Conservation (phyloP, 192 early-diverging fungal genomes). For the Mortierella antarctica region DNA sequence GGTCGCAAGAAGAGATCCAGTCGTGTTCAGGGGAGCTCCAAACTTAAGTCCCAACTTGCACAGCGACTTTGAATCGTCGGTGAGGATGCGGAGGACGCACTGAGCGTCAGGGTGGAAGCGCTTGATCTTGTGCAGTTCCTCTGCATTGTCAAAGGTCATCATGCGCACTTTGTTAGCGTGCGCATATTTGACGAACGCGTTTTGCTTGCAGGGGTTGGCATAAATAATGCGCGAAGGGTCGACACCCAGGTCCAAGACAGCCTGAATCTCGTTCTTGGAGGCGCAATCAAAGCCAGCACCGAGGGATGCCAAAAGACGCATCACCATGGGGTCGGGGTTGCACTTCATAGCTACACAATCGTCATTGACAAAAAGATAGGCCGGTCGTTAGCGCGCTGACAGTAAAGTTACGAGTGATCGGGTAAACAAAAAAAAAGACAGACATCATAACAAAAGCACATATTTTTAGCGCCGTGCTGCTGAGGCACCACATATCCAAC, state of each 20-base stretch:
- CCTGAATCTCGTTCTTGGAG: conserved; percentile 92
- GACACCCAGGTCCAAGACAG: conserved; percentile 78
- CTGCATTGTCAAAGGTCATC: conserved; percentile 99
- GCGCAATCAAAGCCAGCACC: conserved; percentile 98
- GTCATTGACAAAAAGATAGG: background rate
- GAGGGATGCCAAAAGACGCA: conserved; percentile 82
- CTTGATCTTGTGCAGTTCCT: conserved; percentile 96
- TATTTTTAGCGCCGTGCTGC: background rate
- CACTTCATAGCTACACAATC: conserved; percentile 88
- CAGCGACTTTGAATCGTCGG: conserved; percentile 93
- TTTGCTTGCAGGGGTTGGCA: conserved; percentile 99
- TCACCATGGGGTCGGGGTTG: conserved; percentile 89
- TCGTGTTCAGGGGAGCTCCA: conserved; percentile 84
- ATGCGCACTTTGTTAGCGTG: conserved; percentile 77
- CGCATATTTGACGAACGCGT: conserved; percentile 93
- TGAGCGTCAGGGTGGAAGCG: conserved; percentile 82
- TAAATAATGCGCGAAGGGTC: conserved; percentile 89
- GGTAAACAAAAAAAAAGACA: background rate
- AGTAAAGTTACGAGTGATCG: too few relatives aligned
- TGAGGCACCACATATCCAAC: too few relatives aligned
- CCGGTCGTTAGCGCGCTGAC: too few relatives aligned
- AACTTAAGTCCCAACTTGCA: conserved; percentile 97
- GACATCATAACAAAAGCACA: background rate
- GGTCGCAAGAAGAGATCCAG: conserved; percentile 72
- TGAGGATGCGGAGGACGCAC: conserved; percentile 92